Percentiles rank a stretch among this genome's conserved stretches.
phyloP scores from a whole-genome alignment of 2,329 filamentous ascomycete genomes.

The Seiridium unicorne region DNA sequence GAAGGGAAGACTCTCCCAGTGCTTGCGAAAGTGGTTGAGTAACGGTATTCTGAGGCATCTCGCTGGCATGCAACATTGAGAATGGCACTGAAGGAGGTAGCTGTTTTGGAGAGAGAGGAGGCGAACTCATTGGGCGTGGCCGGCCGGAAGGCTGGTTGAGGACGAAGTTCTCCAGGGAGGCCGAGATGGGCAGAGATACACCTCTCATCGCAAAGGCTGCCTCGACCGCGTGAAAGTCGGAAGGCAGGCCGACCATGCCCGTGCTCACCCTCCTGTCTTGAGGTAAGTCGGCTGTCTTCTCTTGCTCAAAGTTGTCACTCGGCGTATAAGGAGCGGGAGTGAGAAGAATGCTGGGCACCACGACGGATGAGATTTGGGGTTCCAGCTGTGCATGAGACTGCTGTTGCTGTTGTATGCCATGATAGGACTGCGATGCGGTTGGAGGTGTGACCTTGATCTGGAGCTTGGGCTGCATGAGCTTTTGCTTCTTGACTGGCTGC shows the following conservation, averaged over 20 bases:
- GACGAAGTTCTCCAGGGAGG: slow-evolving; percentile 27
- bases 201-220: slow-evolving; percentile 25
- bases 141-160: slow-evolving; percentile 25
- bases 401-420: background rate
- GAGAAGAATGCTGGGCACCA: background rate
- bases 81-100: slow-evolving; percentile 20
- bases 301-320: background rate
- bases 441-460: background rate
- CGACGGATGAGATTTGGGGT: background rate
- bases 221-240: slow-evolving; percentile 24
- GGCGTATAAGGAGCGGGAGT: background rate
- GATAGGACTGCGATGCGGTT: background rate
- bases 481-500: slow-evolving; percentile 39
- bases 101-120: slow-evolving; percentile 22
- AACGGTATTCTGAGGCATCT: background rate
- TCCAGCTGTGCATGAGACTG: background rate
- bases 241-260: slow-evolving; percentile 27
- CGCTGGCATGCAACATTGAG: background rate
- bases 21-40: background rate
- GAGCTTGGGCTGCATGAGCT: slow-evolving; percentile 18
- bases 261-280: slow-evolving; percentile 27
- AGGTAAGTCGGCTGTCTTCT: background rate
- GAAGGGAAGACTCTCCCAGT: background rate
- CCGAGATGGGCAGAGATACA: slow-evolving; percentile 28
- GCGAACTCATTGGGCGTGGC: slow-evolving; percentile 23